Evolutionary conservation across 2,329 filamentous ascomycete genomes (phyloP), one percentile per base, ranked within the genome.

Genomic region (Gyromitra esculenta): DNA sequence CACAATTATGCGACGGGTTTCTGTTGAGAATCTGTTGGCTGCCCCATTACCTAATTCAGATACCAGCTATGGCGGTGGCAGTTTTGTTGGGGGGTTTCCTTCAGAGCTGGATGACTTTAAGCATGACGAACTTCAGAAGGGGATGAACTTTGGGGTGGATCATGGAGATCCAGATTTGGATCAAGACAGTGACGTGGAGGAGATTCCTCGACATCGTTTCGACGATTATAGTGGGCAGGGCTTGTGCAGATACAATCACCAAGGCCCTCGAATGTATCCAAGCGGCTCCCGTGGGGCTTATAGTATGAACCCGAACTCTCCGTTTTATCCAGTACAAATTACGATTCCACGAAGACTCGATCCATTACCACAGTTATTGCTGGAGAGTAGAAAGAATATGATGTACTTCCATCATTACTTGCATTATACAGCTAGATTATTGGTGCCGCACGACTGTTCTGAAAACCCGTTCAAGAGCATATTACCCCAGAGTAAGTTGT

Each of bases 311-410:
- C 65, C 66, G 41, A 77, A 69, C 71, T 78, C 77, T 59, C 65
- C 77, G 67, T 77, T 75, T 50, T 81, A 80, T 69, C 79, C 76
- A 60, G 79, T 77, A 52, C 76, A 76, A 64, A 75, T 81, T 62
- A 87, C 86, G 75, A 89, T 90, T 31, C 86, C 88, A 1, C 87
- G 87, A 77, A 85, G 85, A 66, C 82, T 91, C 41, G 88, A 86
- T 73, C 86, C 86, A 1, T 82, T 91, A 25, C 89, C 89, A 3
- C 80, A 84, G 2, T 84, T 87, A 8, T 84, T 94, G 39, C 83
- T 88, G 56, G 88, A 91, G 48, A 94, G 93, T 80, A 91, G 89
- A 0, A 95, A 95, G 88, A 95, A 96, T 81, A 83, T 96, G 77
- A 86, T 96, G 79, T 91, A 91, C 80, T 91, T 91, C 79, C 89